Conservation (phyloP, 2,329 filamentous ascomycete species). For the Claviceps purpurea region DNA sequence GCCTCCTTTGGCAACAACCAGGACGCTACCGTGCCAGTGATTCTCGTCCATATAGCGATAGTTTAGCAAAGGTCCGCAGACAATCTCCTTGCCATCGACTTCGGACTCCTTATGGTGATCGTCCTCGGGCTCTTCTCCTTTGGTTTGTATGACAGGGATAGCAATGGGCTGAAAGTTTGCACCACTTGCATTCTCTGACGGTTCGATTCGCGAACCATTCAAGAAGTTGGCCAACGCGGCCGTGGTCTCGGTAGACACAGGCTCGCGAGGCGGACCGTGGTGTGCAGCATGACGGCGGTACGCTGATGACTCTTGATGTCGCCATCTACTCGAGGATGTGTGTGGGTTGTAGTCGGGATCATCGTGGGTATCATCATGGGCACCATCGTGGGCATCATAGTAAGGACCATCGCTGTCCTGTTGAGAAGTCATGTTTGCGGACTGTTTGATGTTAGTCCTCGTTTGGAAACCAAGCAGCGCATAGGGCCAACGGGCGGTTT, state of each 20-base stretch:
- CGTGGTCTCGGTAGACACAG: conserved; percentile 26
- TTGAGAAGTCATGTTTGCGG: conserved; percentile 2
- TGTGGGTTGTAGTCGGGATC: conserved; percentile 32
- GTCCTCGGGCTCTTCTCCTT: not conserved
- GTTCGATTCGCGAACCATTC: conserved; percentile 38
- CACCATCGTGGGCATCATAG: conserved; percentile 5
- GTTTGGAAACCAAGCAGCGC: not conserved
- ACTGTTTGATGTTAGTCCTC: not conserved
- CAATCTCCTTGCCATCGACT: conserved; percentile 37
- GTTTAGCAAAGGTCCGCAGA: conserved; percentile 64
- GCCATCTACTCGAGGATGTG: conserved; percentile 44
- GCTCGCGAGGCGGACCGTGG: conserved; percentile 16
- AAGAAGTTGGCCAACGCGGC: conserved; percentile 42
- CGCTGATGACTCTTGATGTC: conserved; percentile 48
- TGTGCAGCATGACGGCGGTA: conserved; percentile 36
- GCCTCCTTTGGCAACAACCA: conserved; percentile 68
- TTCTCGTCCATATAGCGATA: conserved; percentile 62
- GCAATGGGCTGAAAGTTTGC: conserved; percentile 35
- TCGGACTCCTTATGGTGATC: conserved; percentile 4
- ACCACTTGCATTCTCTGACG: conserved; percentile 17
- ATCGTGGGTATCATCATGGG: not conserved
- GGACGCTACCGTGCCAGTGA: conserved; percentile 71
- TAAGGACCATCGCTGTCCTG: conserved; percentile 1
- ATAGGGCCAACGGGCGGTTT: not conserved
- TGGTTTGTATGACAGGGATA: conserved; percentile 21